Evolutionary conservation across 768 basidiomycete species (phyloP).

Genomic region (Trametes coccinea): DNA sequence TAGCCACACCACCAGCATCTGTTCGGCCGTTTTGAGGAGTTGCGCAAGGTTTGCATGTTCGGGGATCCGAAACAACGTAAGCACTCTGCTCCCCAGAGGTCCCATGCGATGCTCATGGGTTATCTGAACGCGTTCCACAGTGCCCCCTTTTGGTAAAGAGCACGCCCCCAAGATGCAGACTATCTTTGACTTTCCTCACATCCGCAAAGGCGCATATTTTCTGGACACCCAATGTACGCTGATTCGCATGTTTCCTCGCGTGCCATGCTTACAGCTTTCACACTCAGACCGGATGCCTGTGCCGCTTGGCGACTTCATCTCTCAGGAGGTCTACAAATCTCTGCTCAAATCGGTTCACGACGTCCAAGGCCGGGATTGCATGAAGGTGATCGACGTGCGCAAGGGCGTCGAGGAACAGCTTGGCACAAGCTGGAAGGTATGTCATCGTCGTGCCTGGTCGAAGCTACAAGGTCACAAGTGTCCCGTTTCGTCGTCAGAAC

Average conservation of each 20-base stretch:
- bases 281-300: slow-evolving; percentile 36
- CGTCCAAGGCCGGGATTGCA: slow-evolving; percentile 18
- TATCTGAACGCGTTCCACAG: slow-evolving; percentile 5
- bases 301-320: slow-evolving; percentile 36
- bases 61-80: slow-evolving; percentile 7
- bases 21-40: slow-evolving; percentile 36
- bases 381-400: slow-evolving; percentile 42
- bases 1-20: slow-evolving; percentile 19
- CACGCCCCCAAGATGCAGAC: slow-evolving; percentile 31
- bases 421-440: slow-evolving; percentile 49
- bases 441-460: not conserved
- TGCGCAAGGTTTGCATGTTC: slow-evolving; percentile 33
- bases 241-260: not conserved
- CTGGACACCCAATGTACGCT: slow-evolving; percentile 38
- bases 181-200: slow-evolving; percentile 36
- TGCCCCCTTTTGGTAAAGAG: slow-evolving; percentile 39
- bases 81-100: not conserved
- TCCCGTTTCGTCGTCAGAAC: slow-evolving; percentile 36
- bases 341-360: slow-evolving; percentile 30
- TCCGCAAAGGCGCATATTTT: slow-evolving; percentile 29
- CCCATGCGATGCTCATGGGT: not conserved
- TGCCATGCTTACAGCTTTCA: not conserved
- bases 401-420: slow-evolving; percentile 39
- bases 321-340: slow-evolving; percentile 31
- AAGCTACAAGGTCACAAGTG: not conserved